Conservation (phyloP, 306 rosid species). For the Vigna unguiculata region DNA sequence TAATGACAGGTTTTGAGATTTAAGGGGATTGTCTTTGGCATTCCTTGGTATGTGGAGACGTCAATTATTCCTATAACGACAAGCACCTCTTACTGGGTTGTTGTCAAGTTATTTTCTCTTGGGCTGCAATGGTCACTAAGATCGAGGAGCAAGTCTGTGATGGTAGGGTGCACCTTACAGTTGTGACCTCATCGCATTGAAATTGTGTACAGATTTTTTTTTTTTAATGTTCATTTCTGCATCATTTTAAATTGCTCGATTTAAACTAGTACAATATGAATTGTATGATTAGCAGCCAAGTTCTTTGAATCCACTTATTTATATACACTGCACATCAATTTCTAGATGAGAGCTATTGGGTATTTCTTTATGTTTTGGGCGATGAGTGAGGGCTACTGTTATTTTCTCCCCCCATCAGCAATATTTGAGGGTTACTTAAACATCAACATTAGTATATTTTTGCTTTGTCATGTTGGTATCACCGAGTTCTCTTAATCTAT, state of each 20-base stretch:
- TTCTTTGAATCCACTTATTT: not conserved
- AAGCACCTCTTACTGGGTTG: conserved; percentile 18
- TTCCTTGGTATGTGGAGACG: conserved; percentile 16
- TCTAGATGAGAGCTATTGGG: not conserved
- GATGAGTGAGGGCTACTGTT: too few species aligned
- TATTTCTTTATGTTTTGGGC: not conserved
- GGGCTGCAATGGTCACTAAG: not conserved
- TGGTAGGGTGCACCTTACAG: conserved; percentile 19
- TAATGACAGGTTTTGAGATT: not conserved
- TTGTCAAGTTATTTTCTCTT: conserved; percentile 18
- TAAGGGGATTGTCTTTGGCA: conserved; percentile 1
- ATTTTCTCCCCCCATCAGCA: not conserved
- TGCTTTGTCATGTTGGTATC: not conserved
- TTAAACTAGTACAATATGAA: not conserved
- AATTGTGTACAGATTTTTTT: not conserved
- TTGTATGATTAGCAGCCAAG: not conserved
- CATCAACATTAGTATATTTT: not conserved
- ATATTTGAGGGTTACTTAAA: not conserved
- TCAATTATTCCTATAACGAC: conserved; percentile 19
- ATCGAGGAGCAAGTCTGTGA: conserved; percentile 16
- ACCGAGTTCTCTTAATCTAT: not conserved
- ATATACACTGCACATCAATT: conserved; percentile 12
- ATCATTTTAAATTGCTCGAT: not conserved
- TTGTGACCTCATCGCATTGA: conserved; percentile 18
- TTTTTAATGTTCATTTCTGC: not conserved